Evolutionary conservation across 345 rosid genomes (phyloP).

Genomic region (Dipteronia sinensis): DNA sequence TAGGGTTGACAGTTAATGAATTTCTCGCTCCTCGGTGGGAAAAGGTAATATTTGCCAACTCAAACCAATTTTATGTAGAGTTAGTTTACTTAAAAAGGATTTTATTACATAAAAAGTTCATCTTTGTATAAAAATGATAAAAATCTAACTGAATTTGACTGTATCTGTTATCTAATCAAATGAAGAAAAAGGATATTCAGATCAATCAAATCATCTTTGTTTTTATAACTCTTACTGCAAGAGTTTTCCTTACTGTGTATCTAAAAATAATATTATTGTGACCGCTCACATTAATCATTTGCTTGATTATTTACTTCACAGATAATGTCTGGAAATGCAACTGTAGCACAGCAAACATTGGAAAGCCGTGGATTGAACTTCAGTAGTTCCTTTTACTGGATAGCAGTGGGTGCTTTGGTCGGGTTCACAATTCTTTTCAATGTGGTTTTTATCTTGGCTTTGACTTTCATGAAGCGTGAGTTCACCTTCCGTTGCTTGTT

Average conservation of each 20-base stretch:
- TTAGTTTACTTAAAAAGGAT: neutral
- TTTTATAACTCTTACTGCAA: neutral
- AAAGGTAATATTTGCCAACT: slow-evolving; percentile 13
- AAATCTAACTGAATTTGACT: neutral
- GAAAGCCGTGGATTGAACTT: slow-evolving; percentile 45
- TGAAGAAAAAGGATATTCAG: neutral
- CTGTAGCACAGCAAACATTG: slow-evolving; percentile 35
- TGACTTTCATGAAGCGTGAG: slow-evolving; percentile 42
- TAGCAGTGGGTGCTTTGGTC: slow-evolving; percentile 35
- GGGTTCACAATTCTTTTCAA: slow-evolving; percentile 48
- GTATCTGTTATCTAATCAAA: neutral
- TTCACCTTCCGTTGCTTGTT: neutral
- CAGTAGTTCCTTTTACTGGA: slow-evolving; percentile 33
- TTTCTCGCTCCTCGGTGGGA: slow-evolving; percentile 69
- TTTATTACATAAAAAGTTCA: neutral
- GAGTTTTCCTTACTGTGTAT: neutral
- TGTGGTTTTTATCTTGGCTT: slow-evolving; percentile 39
- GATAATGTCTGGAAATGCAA: slow-evolving; percentile 18
- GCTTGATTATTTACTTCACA: neutral
- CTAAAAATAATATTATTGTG: neutral
- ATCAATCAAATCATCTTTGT: neutral
- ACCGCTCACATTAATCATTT: neutral
- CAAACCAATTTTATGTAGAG: neutral
- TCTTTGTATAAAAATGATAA: neutral
- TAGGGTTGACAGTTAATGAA: slow-evolving; percentile 62